Percentiles rank a stretch among this genome's conserved stretches.
phyloP scores from a whole-genome alignment of 75 land plant species.

The Pinus tabuliformis region DNA sequence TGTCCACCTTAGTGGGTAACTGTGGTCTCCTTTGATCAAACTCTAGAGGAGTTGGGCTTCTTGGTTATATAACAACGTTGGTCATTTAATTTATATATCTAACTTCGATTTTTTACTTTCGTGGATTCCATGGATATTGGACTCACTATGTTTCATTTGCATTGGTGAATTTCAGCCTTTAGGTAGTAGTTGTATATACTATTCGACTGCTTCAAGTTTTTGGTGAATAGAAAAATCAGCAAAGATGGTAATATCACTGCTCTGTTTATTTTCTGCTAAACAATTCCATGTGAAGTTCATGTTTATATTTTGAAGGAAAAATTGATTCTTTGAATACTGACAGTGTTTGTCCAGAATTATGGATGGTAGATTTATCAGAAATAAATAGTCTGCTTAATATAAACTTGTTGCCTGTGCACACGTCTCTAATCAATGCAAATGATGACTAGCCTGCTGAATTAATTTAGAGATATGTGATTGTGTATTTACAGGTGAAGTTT shows the following conservation, averaged over 20 bases:
- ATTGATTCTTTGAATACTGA: not conserved
- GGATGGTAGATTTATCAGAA: not conserved
- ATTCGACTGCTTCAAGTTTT: not conserved
- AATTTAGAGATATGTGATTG: not conserved
- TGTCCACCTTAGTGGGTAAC: too few relatives aligned
- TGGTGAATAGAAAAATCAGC: not conserved
- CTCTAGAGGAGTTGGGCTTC: too few relatives aligned
- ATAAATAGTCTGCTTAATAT: not conserved
- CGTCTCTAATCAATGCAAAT: not conserved
- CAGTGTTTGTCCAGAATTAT: not conserved
- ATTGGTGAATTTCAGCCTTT: not conserved
- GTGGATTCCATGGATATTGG: not conserved
- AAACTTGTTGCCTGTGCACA: not conserved
- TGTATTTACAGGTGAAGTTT: slow-evolving; percentile 81
- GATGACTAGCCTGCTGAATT: too few relatives aligned
- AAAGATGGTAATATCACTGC: not conserved
- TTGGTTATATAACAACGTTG: too few relatives aligned
- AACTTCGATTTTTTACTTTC: too few relatives aligned
- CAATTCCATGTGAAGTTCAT: not conserved
- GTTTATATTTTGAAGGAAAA: not conserved
- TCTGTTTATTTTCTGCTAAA: not conserved
- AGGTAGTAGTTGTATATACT: too few relatives aligned
- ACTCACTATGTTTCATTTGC: not conserved
- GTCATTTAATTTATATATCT: too few relatives aligned
- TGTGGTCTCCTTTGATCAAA: too few relatives aligned